Percentiles rank a stretch among this genome's conserved stretches.
These are phyloP conservation scores for Citrus inodora DNA, from an alignment of 345 rosid species.

Conservation along the genomic window DNA sequence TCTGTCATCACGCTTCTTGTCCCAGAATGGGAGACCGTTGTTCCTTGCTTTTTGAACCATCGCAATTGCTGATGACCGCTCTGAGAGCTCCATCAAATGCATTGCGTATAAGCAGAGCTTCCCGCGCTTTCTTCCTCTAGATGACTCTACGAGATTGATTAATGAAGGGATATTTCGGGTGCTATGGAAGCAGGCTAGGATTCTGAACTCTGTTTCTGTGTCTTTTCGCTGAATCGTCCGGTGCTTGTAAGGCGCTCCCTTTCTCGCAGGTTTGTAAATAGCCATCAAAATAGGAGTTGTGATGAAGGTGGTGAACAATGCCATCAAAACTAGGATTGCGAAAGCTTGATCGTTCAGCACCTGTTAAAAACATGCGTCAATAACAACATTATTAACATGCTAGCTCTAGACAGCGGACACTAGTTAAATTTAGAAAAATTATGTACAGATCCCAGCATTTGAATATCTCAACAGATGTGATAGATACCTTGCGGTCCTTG, in stretches of 20 bases:
- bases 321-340: conserved; percentile 62
- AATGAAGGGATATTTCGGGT: conserved; percentile 60
- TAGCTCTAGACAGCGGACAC: background rate
- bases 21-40: conserved; percentile 73
- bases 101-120: conserved; percentile 61
- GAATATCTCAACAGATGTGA: no score
- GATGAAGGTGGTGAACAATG: conserved; percentile 66
- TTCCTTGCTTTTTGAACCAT: conserved; percentile 75
- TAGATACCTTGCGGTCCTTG: conserved; percentile 36
- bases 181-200: conserved; percentile 64
- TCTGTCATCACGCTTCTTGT: conserved; percentile 33
- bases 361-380: conserved; percentile 15
- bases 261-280: conserved; percentile 58
- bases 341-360: conserved; percentile 63
- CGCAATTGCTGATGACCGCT: conserved; percentile 68
- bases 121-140: conserved; percentile 56
- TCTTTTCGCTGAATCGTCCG: conserved; percentile 48
- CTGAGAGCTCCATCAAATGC: conserved; percentile 80
- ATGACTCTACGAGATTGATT: conserved; percentile 61
- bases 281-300: conserved; percentile 56
- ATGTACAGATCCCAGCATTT: no score
- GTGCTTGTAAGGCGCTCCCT: conserved; percentile 48
- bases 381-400: background rate
- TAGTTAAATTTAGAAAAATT: no score
- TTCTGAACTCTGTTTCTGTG: conserved; percentile 47